Evolutionary conservation across 176 grass and related monocot genomes (phyloP).

Genomic region (Elymus sibiricus): DNA sequence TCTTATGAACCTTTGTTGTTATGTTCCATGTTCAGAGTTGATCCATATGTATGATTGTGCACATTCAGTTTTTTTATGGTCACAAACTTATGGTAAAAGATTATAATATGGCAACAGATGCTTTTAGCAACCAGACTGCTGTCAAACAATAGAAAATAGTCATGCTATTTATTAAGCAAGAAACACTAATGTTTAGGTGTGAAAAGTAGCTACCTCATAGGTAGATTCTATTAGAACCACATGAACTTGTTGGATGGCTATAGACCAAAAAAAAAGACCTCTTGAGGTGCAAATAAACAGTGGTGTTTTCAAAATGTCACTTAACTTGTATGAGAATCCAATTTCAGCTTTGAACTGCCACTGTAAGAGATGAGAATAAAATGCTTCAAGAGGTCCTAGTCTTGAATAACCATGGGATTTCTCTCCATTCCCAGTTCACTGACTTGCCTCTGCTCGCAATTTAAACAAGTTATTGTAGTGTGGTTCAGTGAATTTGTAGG

Average conservation of each 20-base stretch:
- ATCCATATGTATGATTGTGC: too few species aligned
- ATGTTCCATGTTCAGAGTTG: not conserved
- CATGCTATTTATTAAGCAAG: not conserved
- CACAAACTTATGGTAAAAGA: too few species aligned
- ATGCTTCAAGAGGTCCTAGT: too few species aligned
- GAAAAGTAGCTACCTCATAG: not conserved
- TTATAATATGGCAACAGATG: not conserved
- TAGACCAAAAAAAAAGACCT: not conserved
- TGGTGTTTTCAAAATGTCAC: not conserved
- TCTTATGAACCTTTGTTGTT: not conserved
- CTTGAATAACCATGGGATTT: too few species aligned
- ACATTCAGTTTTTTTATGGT: too few species aligned
- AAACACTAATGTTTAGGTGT: not conserved
- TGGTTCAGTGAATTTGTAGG: too few species aligned
- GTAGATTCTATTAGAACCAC: not conserved
- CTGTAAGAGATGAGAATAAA: too few species aligned
- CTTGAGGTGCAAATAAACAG: not conserved
- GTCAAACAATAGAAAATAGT: not conserved
- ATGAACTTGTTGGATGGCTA: slow-evolving; percentile 6
- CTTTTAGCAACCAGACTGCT: not conserved
- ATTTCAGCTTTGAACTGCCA: not conserved
- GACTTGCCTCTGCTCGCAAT: too few species aligned
- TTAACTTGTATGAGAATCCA: not conserved
- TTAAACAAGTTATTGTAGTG: too few species aligned
- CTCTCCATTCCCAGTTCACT: too few species aligned